These are phyloP conservation scores for Beauveria australis DNA, from an alignment of 2,329 filamentous ascomycete species.

Conservation along the genomic window DNA sequence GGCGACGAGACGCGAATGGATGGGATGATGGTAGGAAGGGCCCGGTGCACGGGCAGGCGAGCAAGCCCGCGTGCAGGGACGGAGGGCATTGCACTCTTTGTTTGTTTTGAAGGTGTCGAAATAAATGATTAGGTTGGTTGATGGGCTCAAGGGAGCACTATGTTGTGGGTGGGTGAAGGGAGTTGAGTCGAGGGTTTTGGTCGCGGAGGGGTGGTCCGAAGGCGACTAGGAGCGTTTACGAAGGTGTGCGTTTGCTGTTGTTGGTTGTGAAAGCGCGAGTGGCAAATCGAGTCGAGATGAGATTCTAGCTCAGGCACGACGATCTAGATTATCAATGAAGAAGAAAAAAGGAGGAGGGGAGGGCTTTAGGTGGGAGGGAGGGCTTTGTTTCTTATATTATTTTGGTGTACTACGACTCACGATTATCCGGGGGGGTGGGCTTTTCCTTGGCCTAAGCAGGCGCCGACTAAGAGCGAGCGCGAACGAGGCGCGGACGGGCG, in stretches of 20 bases:
- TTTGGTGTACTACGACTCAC: slow-evolving; percentile 10
- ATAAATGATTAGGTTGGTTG: not conserved
- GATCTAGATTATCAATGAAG: not conserved
- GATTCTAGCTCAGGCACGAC: slow-evolving; percentile 4
- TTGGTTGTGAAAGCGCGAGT: not conserved
- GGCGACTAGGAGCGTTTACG: not conserved
- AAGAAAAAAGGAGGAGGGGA: not conserved
- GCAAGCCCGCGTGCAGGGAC: slow-evolving; percentile 17
- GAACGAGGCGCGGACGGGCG: slow-evolving; percentile 9
- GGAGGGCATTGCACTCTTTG: slow-evolving; percentile 18
- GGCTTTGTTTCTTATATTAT: slow-evolving; percentile 11
- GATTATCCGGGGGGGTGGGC: slow-evolving; percentile 4
- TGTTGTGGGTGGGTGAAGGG: not conserved
- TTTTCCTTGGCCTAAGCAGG: slow-evolving; percentile 1
- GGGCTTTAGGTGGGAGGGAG: not conserved
- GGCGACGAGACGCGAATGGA: slow-evolving; percentile 5
- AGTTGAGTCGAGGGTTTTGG: not conserved
- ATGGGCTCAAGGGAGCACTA: not conserved
- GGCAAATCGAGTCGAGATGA: slow-evolving; percentile 1
- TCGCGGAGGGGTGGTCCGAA: slow-evolving; percentile 5
- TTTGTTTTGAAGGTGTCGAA: slow-evolving; percentile 9
- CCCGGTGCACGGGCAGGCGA: slow-evolving; percentile 15
- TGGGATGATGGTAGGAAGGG: slow-evolving; percentile 5
- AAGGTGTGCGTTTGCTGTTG: not conserved
- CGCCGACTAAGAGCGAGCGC: slow-evolving; percentile 8